Percentiles rank a stretch among this genome's conserved stretches.
These are phyloP conservation scores for Botrytis byssoidea DNA, from an alignment of 2,329 filamentous ascomycete genomes.

Conservation along the genomic window DNA sequence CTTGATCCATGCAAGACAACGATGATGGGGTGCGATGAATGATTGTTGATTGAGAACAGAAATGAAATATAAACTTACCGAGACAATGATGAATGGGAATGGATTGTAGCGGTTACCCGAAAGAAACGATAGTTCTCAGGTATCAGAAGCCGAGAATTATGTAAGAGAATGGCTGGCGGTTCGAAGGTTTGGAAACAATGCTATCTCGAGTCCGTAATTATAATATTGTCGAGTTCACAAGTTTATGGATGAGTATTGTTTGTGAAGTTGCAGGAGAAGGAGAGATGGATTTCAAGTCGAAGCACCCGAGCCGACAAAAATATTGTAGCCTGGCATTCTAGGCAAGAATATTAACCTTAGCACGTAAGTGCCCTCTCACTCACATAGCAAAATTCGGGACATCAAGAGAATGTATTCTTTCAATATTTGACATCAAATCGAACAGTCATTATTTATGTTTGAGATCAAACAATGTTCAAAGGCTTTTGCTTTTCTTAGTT, in stretches of 20 bases:
- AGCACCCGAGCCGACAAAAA: not conserved
- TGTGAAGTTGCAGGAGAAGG: not conserved
- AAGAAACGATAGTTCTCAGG: not conserved
- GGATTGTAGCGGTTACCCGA: not conserved
- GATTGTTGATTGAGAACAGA: not conserved
- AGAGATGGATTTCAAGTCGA: not conserved
- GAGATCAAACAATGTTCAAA: not conserved
- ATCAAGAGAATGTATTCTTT: not conserved
- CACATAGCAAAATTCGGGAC: not conserved
- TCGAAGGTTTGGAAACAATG: not conserved
- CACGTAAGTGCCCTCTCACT: not conserved
- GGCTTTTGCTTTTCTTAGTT: not conserved
- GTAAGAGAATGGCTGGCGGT: too few relatives aligned
- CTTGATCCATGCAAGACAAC: not conserved
- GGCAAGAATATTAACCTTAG: not conserved
- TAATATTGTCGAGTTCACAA: not conserved
- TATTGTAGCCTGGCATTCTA: not conserved
- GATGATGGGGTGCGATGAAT: not conserved
- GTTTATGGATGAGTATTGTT: not conserved
- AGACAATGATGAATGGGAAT: not conserved
- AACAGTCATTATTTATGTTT: not conserved
- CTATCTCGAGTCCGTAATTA: not conserved
- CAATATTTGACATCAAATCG: not conserved
- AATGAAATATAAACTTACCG: conserved; percentile 10
- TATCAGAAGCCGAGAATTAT: not conserved